Evolutionary conservation across 2,329 filamentous ascomycete genomes (phyloP).

Genomic region (Arthrobotrys iridis): DNA sequence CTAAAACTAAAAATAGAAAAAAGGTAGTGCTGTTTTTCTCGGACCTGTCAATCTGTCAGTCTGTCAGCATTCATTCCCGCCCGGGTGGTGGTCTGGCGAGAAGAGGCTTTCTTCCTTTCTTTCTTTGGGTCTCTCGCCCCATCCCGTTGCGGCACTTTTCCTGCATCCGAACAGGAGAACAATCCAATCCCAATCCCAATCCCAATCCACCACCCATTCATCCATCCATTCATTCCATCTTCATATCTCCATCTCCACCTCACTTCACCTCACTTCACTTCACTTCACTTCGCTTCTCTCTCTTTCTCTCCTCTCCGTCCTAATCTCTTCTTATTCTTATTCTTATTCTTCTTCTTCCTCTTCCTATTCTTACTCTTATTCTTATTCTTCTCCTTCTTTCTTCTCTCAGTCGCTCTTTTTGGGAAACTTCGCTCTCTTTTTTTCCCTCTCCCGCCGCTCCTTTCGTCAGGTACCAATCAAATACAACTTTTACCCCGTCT

Average conservation of each 20-base stretch:
- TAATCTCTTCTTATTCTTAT: not conserved
- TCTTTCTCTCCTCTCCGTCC: not conserved
- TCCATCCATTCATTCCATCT: constrained; percentile 7
- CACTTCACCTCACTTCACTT: constrained; percentile 7
- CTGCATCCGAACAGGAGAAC: constrained; percentile 43
- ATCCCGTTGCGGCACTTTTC: constrained; percentile 22
- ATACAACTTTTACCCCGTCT: constrained; percentile 6
- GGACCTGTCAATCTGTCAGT: too few species aligned
- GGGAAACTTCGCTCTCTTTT: not conserved
- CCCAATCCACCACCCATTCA: not conserved
- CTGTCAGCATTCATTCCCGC: too few species aligned
- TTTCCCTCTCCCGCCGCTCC: constrained; percentile 1
- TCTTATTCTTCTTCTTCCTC: not conserved
- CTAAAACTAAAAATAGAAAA: too few species aligned
- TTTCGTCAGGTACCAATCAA: not conserved
- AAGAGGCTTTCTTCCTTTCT: not conserved
- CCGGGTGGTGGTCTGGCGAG: not conserved
- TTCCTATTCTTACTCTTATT: not conserved
- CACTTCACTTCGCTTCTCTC: not conserved
- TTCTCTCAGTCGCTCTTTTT: constrained; percentile 10
- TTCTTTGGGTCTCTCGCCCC: not conserved
- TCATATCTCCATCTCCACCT: not conserved
- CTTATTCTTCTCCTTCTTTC: not conserved
- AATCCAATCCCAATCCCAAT: constrained; percentile 12
- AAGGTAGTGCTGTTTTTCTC: too few species aligned